These are phyloP conservation scores for Selenicereus undatus DNA, from an alignment of 148 eudicot species.

Conservation along the genomic window DNA sequence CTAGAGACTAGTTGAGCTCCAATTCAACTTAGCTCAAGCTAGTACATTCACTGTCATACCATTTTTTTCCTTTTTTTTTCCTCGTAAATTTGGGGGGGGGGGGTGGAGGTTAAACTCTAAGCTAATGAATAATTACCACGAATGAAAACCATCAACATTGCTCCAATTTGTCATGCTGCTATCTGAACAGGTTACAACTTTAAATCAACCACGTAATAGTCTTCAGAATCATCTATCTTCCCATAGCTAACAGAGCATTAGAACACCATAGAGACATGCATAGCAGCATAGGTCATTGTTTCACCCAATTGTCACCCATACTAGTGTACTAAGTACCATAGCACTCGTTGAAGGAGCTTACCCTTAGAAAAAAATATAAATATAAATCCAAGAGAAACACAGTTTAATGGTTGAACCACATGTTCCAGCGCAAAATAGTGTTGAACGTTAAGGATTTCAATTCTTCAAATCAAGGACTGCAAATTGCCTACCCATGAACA, in stretches of 20 bases:
- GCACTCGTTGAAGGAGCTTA: background rate
- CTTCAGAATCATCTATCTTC: background rate
- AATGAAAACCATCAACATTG: too few relatives aligned
- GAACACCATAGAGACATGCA: background rate
- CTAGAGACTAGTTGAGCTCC: too few relatives aligned
- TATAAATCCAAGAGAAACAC: too few relatives aligned
- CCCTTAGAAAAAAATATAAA: background rate
- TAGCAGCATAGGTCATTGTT: background rate
- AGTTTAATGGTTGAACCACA: background rate
- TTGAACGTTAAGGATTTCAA: background rate
- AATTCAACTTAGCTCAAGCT: too few relatives aligned
- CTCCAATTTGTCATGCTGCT: too few relatives aligned
- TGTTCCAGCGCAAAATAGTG: background rate
- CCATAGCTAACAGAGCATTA: background rate
- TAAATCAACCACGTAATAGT: background rate
- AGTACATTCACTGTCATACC: too few relatives aligned
- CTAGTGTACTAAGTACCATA: background rate
- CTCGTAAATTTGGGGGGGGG: too few relatives aligned
- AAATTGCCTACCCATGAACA: background rate
- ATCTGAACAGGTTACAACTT: background rate
- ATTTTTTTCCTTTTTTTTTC: too few relatives aligned
- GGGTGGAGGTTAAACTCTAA: too few relatives aligned
- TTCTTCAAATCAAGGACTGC: background rate
- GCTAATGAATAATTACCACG: too few relatives aligned
- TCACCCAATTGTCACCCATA: background rate